These are phyloP conservation scores for Helotiales sp. DNA, from an alignment of 2,329 filamentous ascomycete species.

Conservation along the genomic window DNA sequence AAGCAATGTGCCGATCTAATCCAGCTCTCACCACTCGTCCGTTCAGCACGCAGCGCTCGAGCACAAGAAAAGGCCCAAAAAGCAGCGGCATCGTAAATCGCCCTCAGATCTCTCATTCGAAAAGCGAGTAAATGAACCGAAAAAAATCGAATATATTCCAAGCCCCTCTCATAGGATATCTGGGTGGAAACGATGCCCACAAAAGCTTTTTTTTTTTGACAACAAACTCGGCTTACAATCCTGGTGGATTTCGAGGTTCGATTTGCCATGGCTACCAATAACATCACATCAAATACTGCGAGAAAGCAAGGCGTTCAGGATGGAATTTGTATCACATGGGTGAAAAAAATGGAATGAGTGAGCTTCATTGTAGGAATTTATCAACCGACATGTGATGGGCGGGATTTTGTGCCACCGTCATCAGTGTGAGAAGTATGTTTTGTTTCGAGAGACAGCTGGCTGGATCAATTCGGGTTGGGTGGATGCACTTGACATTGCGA, in stretches of 20 bases:
- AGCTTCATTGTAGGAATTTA: neutral
- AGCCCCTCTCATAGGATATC: constrained; percentile 3
- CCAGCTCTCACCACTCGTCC: constrained; percentile 84
- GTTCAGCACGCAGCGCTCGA: constrained; percentile 82
- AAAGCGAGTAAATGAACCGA: neutral
- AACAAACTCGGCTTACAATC: neutral
- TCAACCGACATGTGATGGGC: neutral
- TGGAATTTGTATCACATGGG: constrained; percentile 1
- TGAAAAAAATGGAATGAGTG: neutral
- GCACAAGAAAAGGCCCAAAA: constrained; percentile 83
- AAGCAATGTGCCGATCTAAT: constrained; percentile 73
- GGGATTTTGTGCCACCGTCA: neutral
- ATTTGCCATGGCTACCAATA: neutral
- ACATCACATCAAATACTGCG: constrained; percentile 6
- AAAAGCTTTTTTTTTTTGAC: constrained; percentile 9
- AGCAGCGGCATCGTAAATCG: constrained; percentile 42
- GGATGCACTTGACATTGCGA: neutral
- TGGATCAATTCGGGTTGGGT: neutral
- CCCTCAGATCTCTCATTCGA: neutral
- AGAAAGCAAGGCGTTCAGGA: constrained; percentile 12
- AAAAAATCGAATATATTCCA: neutral
- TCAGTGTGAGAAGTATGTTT: neutral
- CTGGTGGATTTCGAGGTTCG: neutral
- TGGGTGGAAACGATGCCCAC: neutral
- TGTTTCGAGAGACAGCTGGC: constrained; percentile 3